Conservation (phyloP, 306 rosid genomes). For the Rosa persica region DNA sequence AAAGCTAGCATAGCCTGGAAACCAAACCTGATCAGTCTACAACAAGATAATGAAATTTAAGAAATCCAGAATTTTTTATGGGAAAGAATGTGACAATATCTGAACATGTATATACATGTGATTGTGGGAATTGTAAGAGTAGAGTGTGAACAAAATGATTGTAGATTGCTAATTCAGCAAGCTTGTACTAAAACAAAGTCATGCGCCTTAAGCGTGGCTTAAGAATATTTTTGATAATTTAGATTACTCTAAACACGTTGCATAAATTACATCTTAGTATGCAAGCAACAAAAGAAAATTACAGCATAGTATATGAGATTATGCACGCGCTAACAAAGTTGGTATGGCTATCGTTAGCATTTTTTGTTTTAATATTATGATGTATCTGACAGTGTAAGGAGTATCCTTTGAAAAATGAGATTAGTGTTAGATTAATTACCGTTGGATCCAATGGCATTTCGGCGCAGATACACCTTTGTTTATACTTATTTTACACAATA, state of each 20-base stretch:
- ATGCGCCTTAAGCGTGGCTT: constrained; percentile 40
- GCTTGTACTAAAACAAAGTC: constrained; percentile 29
- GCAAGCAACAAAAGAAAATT: neutral
- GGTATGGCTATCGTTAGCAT: neutral
- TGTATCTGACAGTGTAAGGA: constrained; percentile 22
- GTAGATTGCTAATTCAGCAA: constrained; percentile 41
- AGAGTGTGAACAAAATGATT: constrained; percentile 31
- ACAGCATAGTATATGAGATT: neutral
- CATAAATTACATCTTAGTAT: neutral
- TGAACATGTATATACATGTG: constrained; percentile 6
- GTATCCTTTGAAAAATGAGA: constrained; percentile 36
- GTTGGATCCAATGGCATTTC: constrained; percentile 58
- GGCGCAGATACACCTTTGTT: constrained; percentile 11
- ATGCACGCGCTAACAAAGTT: neutral
- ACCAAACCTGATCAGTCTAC: neutral
- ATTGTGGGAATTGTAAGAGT: neutral
- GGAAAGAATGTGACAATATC: constrained; percentile 16
- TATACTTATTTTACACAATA: neutral
- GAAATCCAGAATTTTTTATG: neutral
- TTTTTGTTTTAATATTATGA: neutral
- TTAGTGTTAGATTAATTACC: constrained; percentile 29
- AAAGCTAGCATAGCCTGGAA: neutral
- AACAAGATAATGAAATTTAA: neutral
- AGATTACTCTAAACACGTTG: neutral
- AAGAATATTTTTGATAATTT: neutral